Evolutionary conservation across 805 yeast genomes (phyloP).

Genomic region (Wickerhamiella sergipiensis): DNA sequence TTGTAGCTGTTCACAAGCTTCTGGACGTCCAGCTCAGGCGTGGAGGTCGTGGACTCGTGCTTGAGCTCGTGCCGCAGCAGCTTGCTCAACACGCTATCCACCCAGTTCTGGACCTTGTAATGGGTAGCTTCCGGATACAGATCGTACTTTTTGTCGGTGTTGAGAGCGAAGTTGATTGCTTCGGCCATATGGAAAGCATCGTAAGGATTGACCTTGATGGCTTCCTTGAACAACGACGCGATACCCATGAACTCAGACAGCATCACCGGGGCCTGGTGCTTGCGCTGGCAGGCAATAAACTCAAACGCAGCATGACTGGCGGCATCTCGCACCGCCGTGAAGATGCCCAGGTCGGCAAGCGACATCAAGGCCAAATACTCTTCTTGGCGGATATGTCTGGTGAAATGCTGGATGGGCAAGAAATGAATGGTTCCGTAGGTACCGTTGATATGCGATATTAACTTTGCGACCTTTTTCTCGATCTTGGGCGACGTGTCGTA

Average conservation of each 20-base stretch:
- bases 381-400: conserved; percentile 72
- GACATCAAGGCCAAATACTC: conserved; percentile 81
- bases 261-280: conserved; percentile 58
- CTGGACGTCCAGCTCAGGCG: conserved; percentile 74
- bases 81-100: conserved; percentile 43
- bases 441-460: conserved; percentile 71
- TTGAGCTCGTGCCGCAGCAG: conserved; percentile 23
- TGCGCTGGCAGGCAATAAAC: conserved; percentile 66
- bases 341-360: conserved; percentile 79
- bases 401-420: conserved; percentile 86
- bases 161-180: conserved; percentile 56
- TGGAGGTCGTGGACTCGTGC: conserved; percentile 38
- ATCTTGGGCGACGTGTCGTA: conserved; percentile 44
- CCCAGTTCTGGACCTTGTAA: conserved; percentile 74
- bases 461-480: conserved; percentile 71
- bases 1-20: conserved; percentile 45
- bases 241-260: conserved; percentile 92
- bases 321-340: conserved; percentile 88
- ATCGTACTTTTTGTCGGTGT: conserved; percentile 25
- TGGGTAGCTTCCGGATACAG: conserved; percentile 51
- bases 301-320: conserved; percentile 93
- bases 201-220: conserved; percentile 89
- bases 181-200: conserved; percentile 88
- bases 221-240: conserved; percentile 33
- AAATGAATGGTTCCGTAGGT: conserved; percentile 70